Base-by-base conservation (phyloP, 2,329 filamentous ascomycete genomes). In the Epichloe hybrida region DNA sequence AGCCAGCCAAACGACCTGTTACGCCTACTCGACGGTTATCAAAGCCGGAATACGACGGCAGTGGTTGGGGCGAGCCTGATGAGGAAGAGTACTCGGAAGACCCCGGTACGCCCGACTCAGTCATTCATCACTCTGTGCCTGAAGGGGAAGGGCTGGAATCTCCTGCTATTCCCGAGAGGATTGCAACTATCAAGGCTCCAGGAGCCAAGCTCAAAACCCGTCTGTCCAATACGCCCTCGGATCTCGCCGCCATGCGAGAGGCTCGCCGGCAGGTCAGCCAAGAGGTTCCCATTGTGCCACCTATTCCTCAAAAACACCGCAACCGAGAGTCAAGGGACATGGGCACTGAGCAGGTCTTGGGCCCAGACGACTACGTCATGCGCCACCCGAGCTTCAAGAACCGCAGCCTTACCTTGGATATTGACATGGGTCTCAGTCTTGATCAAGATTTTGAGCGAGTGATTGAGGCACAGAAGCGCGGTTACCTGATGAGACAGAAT, bases 401-500 rank as follows among this genome's bases (percentile, higher is more conserved):
- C 60, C 79, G 88, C 47, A 90, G 93, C 61, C 77, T 96, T 55
- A 88, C 88, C 7, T 71, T 94, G 57, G 81, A 86, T 61, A 82
- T 89, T 56, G 88, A 91, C 62, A 76, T 93, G 50, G 87, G 87
- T 54, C 82, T 95, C 55, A 91, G 88, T 56, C 78, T 97, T 44
- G 88, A 95, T 61, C 80, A 86, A 61, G 93, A 96, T 65, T 96
- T 97, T 68, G 89, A 97, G 62, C 81, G 91, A 54, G 87, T 97
- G 51, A 94, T 97, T 61, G 89, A 96, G 71, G 79, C 84, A 65
- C 90, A 96, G 85, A 97, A 97, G 89, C 90, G 94, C 73, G 93
- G 93, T 51, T 98, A 98, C 64, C 76, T 97, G 44, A 98, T 97
- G 91, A 83, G 93, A 61, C 91, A 98, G 61, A 98, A 97, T 69